phyloP scores from a whole-genome alignment of 495 filamentous ascomycete species.

The Sordaria brevicollis region DNA sequence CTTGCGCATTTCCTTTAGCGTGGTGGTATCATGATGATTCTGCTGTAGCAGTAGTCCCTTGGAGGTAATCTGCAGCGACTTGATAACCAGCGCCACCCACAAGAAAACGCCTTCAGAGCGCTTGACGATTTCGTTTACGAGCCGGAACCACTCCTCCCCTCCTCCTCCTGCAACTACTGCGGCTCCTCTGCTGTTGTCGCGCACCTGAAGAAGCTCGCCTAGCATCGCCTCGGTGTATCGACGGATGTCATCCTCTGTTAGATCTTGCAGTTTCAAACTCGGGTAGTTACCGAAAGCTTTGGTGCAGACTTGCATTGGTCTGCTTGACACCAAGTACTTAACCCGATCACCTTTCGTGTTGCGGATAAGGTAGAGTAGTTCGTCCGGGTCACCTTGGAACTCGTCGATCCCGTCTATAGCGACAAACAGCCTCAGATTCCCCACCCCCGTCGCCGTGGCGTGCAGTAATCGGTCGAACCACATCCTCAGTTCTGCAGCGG shows the following conservation, averaged over 20 bases:
- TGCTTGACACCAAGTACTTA: background rate
- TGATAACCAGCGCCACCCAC: background rate
- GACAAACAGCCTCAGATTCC: conserved; percentile 19
- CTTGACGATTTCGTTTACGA: background rate
- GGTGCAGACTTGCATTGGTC: background rate
- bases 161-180: too few relatives aligned
- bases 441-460: background rate
- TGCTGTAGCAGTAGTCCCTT: background rate
- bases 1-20: background rate
- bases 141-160: background rate
- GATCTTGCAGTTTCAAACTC: background rate
- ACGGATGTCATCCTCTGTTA: background rate
- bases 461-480: background rate
- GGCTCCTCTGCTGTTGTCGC: background rate
- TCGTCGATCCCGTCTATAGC: conserved; percentile 40
- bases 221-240: background rate
- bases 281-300: background rate
- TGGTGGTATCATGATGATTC: background rate
- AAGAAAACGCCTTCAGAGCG: background rate
- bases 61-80: background rate
- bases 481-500: background rate
- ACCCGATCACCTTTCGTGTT: background rate
- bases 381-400: conserved; percentile 16
- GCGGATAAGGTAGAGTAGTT: conserved; percentile 6
- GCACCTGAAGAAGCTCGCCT: background rate